These are phyloP conservation scores for Cryptosporidium parvum DNA, from an alignment of 169 alveolate species.

Conservation along the genomic window DNA sequence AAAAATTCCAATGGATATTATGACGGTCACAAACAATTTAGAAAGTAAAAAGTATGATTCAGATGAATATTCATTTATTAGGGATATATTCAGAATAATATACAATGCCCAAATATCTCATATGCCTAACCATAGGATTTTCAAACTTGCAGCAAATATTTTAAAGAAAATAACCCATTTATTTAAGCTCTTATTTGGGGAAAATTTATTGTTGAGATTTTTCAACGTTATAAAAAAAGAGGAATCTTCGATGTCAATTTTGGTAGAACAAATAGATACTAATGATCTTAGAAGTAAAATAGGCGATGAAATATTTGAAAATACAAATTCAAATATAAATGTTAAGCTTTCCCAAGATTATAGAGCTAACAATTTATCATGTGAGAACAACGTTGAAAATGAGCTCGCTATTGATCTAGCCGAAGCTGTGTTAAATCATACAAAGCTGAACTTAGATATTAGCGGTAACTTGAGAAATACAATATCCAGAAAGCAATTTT, in stretches of 20 bases:
- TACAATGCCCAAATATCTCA: slow-evolving; percentile 72
- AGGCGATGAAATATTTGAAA: neutral
- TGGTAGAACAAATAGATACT: neutral
- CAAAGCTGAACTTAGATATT: neutral
- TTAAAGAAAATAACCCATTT: slow-evolving; percentile 21
- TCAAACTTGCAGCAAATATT: slow-evolving; percentile 28
- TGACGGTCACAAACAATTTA: slow-evolving; percentile 20
- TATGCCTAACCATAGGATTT: slow-evolving; percentile 73
- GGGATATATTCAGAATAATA: slow-evolving; percentile 57
- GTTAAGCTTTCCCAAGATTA: neutral
- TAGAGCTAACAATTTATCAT: neutral
- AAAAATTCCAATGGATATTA: slow-evolving; percentile 56
- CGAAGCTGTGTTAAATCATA: neutral
- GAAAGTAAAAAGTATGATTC: slow-evolving; percentile 20
- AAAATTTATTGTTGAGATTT: neutral
- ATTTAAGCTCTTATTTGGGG: slow-evolving; percentile 40
- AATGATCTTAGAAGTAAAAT: neutral
- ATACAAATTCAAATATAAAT: neutral
- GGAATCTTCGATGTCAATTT: slow-evolving; percentile 14
- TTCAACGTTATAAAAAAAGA: neutral
- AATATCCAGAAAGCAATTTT: neutral
- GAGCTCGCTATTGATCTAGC: neutral
- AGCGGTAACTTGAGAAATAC: neutral
- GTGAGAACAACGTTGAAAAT: neutral
- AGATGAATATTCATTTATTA: slow-evolving; percentile 30